A percentile compares a stretch with the other conserved stretches of the same genome.
Conservation (phyloP, 148 eudicot genomes). For the Cornus controversa region DNA sequence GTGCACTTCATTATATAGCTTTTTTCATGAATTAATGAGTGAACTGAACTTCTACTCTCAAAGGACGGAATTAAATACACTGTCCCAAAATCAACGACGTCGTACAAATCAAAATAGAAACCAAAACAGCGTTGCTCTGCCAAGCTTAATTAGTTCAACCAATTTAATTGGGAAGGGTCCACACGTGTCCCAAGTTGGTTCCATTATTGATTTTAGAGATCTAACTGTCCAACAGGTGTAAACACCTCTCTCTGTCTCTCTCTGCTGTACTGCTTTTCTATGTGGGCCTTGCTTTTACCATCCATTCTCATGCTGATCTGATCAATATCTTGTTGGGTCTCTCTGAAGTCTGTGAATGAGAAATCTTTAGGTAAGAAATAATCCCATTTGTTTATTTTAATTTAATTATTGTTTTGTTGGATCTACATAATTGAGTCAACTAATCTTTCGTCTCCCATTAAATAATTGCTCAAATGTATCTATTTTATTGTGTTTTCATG, state of each 20-base stretch:
- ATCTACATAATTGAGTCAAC: not conserved
- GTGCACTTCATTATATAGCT: too few species aligned
- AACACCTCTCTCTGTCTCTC: slow-evolving; percentile 22
- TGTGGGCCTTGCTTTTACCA: slow-evolving; percentile 31
- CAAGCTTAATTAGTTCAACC: too few species aligned
- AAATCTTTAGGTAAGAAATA: slow-evolving; percentile 17
- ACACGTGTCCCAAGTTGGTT: slow-evolving; percentile 21
- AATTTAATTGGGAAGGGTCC: slow-evolving; percentile 21
- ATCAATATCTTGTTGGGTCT: slow-evolving; percentile 23
- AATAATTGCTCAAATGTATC: not conserved
- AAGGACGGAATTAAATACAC: too few species aligned
- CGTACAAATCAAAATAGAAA: too few species aligned
- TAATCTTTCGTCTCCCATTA: not conserved
- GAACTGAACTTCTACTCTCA: too few species aligned
- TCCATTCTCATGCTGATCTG: slow-evolving; percentile 26
- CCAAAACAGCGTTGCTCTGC: too few species aligned
- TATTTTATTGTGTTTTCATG: not conserved
- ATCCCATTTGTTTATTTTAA: not conserved
- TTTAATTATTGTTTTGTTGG: slow-evolving; percentile 11
- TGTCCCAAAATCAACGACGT: too few species aligned
- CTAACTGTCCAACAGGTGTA: not conserved
- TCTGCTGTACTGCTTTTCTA: not conserved
- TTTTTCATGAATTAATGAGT: too few species aligned
- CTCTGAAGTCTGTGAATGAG: slow-evolving; percentile 3
- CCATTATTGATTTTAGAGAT: slow-evolving; percentile 29